A percentile compares a stretch with the other conserved stretches of the same genome.
These are phyloP conservation scores for Collybia nuda DNA, from an alignment of 768 basidiomycete species.

Conservation along the genomic window DNA sequence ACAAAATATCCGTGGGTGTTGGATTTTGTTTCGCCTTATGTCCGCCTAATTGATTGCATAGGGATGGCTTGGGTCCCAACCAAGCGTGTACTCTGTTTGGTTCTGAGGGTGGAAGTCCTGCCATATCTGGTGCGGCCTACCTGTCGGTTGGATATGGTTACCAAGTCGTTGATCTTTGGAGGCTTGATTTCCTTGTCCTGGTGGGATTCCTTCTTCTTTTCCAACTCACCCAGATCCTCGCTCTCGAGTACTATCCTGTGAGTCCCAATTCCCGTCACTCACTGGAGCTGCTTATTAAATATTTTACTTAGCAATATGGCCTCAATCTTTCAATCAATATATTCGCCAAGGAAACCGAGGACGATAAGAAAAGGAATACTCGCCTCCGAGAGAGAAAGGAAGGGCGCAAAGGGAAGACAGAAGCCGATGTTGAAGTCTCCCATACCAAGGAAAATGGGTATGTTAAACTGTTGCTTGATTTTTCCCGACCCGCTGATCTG, in stretches of 20 bases:
- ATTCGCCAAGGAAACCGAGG: conserved; percentile 57
- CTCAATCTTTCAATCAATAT: conserved; percentile 50
- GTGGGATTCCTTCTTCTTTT: conserved; percentile 72
- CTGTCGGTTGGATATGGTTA: conserved; percentile 54
- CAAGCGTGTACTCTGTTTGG: conserved; percentile 81
- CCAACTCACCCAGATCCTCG: conserved; percentile 64
- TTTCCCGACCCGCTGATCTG: neutral
- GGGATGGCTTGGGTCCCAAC: conserved; percentile 55
- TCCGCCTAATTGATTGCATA: conserved; percentile 22
- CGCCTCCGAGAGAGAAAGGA: conserved; percentile 52
- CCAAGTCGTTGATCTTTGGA: conserved; percentile 55
- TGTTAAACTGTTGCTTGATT: neutral
- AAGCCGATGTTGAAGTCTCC: conserved; percentile 2
- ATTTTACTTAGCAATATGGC: conserved; percentile 44
- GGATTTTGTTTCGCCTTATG: conserved; percentile 5
- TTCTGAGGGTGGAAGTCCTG: conserved; percentile 50
- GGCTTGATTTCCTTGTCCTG: conserved; percentile 67
- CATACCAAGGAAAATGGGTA: conserved; percentile 9
- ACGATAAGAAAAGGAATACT: conserved; percentile 55
- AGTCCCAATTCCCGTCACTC: conserved; percentile 12
- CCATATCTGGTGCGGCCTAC: conserved; percentile 63
- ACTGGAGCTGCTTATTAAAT: conserved; percentile 9
- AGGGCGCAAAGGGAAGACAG: conserved; percentile 27
- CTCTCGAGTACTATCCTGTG: conserved; percentile 66
- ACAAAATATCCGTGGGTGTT: conserved; percentile 60